A percentile compares a stretch with the other conserved stretches of the same genome.
Conservation (phyloP, 2,329 filamentous ascomycete species). For the Biscogniauxia sp. region DNA sequence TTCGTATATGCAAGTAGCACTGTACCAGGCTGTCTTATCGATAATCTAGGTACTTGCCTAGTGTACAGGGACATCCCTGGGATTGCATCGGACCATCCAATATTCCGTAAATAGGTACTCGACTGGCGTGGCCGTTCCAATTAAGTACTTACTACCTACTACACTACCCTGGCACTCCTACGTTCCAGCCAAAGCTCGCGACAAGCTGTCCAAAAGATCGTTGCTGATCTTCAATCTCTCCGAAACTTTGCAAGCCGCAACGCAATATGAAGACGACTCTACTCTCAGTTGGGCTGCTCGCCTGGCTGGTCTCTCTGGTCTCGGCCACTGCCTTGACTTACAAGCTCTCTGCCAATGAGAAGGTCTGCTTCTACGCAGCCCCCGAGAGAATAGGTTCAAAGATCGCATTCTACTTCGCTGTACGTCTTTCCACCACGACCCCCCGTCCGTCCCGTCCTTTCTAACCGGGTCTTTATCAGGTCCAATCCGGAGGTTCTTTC, state of each 20-base stretch:
- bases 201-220: conserved; percentile 25
- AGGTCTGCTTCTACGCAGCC: conserved; percentile 88
- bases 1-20: too few species aligned
- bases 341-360: conserved; percentile 85
- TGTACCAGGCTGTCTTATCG: not conserved
- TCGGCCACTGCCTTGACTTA: conserved; percentile 93
- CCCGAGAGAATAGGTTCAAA: conserved; percentile 79
- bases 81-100: conserved; percentile 11
- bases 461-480: conserved; percentile 49
- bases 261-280: conserved; percentile 63
- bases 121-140: conserved; percentile 14
- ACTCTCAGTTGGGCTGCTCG: conserved; percentile 66
- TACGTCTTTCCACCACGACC: conserved; percentile 52
- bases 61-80: not conserved
- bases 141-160: not conserved
- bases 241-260: conserved; percentile 20
- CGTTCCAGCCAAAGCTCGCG: conserved; percentile 11
- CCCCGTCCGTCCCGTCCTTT: not conserved
- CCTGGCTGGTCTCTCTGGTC: conserved; percentile 66
- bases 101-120: conserved; percentile 14
- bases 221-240: conserved; percentile 12
- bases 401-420: conserved; percentile 97
- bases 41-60: not conserved
- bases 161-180: conserved; percentile 1
- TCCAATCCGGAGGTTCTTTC: conserved; percentile 97